Percentiles rank a stretch among this genome's conserved stretches.
Conservation (phyloP, 2,329 filamentous ascomycete genomes). For the Talaromyces sp. region DNA sequence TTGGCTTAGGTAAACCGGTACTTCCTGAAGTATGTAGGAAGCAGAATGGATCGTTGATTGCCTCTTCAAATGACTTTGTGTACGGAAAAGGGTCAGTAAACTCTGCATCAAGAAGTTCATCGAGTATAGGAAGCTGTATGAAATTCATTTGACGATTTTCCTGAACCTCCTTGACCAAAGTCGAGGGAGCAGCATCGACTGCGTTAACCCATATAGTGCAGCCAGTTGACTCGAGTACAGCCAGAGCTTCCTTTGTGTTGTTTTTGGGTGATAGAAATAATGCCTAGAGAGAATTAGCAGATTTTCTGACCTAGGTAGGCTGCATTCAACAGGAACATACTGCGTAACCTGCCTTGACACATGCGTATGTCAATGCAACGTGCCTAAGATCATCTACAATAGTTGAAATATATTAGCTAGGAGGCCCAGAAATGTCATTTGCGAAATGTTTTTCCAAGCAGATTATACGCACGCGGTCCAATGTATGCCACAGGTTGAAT, state of each 20-base stretch:
- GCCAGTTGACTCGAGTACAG: background rate
- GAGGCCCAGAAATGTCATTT: background rate
- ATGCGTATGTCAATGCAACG: slow-evolving; percentile 9
- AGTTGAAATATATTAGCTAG: background rate
- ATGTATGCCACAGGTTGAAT: slow-evolving; percentile 13
- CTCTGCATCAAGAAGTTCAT: slow-evolving; percentile 1
- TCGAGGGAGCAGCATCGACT: background rate
- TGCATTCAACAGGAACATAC: background rate
- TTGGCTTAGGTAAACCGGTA: slow-evolving; percentile 37
- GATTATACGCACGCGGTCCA: slow-evolving; percentile 4
- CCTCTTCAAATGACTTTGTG: slow-evolving; percentile 32
- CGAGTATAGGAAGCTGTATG: slow-evolving; percentile 8
- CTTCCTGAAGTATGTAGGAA: slow-evolving; percentile 37
- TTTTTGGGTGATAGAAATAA: slow-evolving; percentile 13
- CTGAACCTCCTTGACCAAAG: background rate
- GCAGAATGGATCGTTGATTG: slow-evolving; percentile 32
- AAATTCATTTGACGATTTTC: background rate
- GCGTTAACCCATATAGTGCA: slow-evolving; percentile 9
- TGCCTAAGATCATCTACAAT: slow-evolving; percentile 8
- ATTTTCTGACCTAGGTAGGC: background rate
- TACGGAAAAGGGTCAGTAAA: slow-evolving; percentile 20
- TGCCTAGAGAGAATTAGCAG: background rate
- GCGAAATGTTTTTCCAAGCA: background rate
- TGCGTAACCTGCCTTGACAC: slow-evolving; percentile 8
- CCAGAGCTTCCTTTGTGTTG: slow-evolving; percentile 2